Evolutionary conservation across 768 basidiomycete genomes (phyloP).

Genomic region (Trametes meyenii): DNA sequence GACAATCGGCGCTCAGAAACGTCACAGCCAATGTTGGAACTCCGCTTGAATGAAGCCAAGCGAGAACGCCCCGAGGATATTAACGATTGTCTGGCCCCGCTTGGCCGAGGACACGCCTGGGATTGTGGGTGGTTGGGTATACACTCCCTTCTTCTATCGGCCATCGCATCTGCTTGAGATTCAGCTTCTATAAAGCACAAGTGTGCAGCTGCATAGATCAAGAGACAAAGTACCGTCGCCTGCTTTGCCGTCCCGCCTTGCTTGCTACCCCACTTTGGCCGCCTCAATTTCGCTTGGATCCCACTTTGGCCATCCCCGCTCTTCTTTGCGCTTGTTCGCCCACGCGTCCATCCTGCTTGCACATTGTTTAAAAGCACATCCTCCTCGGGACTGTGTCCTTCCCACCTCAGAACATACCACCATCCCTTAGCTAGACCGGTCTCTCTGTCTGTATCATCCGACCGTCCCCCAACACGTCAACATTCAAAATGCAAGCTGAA

Average conservation of each 20-base stretch:
- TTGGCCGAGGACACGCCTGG: background rate
- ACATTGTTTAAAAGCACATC: slow-evolving; percentile 12
- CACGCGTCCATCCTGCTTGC: background rate
- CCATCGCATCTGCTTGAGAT: background rate
- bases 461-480: background rate
- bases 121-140: slow-evolving; percentile 14
- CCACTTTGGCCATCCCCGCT: slow-evolving; percentile 8
- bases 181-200: background rate
- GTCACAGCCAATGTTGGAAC: too few species aligned
- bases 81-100: slow-evolving; percentile 3
- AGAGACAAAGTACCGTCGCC: background rate
- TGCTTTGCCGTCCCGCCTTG: slow-evolving; percentile 8
- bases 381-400: background rate
- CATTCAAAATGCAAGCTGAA: slow-evolving; percentile 15
- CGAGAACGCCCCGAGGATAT: background rate
- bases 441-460: background rate
- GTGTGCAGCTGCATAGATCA: background rate
- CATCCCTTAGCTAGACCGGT: background rate
- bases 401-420: background rate
- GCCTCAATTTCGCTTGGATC: slow-evolving; percentile 11
- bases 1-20: too few species aligned
- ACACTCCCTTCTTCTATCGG: slow-evolving; percentile 15
- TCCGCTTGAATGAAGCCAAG: background rate
- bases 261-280: background rate
- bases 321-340: slow-evolving; percentile 6